Evolutionary conservation across 257 asterid genomes (phyloP).

Genomic region (Jacaranda mimosifolia): DNA sequence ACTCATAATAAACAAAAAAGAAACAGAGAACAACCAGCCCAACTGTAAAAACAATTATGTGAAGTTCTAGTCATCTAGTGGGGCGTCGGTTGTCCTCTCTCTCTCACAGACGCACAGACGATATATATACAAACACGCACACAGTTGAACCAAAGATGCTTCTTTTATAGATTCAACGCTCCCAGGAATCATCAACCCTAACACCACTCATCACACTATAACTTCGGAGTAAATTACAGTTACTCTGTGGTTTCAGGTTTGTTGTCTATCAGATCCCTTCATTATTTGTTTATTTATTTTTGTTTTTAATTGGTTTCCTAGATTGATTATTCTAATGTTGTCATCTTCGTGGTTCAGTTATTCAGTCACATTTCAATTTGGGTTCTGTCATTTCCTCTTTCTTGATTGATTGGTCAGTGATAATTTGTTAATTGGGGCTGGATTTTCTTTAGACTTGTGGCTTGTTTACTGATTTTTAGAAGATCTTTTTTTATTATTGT

Average conservation of each 20-base stretch:
- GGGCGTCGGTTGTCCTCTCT: constrained; percentile 32
- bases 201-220: constrained; percentile 46
- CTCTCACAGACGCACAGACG: background rate
- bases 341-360: constrained; percentile 28
- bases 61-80: constrained; percentile 23
- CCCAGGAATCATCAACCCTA: constrained; percentile 45
- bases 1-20: background rate
- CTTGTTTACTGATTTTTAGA: constrained; percentile 6
- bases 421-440: constrained; percentile 24
- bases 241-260: constrained; percentile 39
- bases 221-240: constrained; percentile 26
- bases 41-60: constrained; percentile 33
- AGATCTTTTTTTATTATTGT: background rate
- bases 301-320: background rate
- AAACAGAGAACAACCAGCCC: constrained; percentile 27
- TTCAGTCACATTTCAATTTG: background rate
- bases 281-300: background rate
- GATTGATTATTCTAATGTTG: constrained; percentile 12
- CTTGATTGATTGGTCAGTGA: background rate
- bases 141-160: constrained; percentile 40
- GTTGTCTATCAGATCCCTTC: constrained; percentile 54
- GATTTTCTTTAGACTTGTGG: constrained; percentile 9
- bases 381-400: constrained; percentile 11
- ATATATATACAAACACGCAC: constrained; percentile 33
- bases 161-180: constrained; percentile 49